Base-by-base conservation (phyloP, 495 filamentous ascomycete genomes). In the Xanthoparmelia taractica region DNA sequence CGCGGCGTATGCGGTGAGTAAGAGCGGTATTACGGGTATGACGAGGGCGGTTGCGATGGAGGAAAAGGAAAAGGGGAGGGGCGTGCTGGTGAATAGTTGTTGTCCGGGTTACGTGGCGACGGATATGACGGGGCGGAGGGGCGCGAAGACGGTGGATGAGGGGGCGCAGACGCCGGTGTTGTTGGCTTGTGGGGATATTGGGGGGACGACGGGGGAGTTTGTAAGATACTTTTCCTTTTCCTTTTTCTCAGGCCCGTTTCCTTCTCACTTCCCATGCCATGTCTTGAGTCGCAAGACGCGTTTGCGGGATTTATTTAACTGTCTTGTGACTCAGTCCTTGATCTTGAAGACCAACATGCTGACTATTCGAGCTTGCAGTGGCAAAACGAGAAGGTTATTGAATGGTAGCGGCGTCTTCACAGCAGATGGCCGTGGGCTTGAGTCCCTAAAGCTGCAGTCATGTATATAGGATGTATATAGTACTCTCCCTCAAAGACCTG, bases 71-170 rank as follows among this genome's bases (percentile, higher is more conserved):
- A 68, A 65, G 57, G 71, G 68, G 7, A 66, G 69, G 2, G 69
- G 67, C 11, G 66, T 78, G 17, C 64, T 81, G 65, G 68, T 82
- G n/a, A 82, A 83, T 65, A 70, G 71, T 23, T 82, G 79, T 66
- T 82, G 80, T 73, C 80, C 80, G 0, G 80, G 80, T 11, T 81
- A 70, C 65, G 80, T 82, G 27, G 70, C 70, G 43, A 82, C 80
- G 52, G 80, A 82, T 68, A 80, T 83, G 80, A 80, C 79, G 33
- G 76, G 69, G 63, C 76, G 77, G 1, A 65, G 65, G 13, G 78
- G 78, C 13, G 31, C 57, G 15, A 79, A 75, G 73, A 79, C 70
- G 36, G 69, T 72, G 43, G 80, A 83, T 68, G 50, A 82, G 65
- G 80, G 80, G 38, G 78, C 80, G 34, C 60, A 71, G 69, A 83